Base-by-base conservation (phyloP, 2,329 filamentous ascomycete species). In the Botrytis deweyae region DNA sequence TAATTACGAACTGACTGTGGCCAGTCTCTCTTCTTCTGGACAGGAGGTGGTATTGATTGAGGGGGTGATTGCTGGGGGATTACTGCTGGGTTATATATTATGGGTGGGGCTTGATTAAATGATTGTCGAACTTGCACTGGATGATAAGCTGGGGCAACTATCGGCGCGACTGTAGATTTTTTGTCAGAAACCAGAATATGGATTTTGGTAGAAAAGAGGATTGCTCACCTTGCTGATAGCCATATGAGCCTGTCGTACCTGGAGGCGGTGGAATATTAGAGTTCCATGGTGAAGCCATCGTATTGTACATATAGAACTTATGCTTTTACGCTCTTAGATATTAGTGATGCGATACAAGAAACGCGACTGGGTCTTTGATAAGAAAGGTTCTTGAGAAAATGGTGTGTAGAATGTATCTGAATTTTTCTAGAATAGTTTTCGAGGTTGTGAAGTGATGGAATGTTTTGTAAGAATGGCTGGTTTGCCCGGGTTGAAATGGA, bases 1-100 rank as follows among this genome's bases (percentile, higher is more conserved):
- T 98, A 98, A 77, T 88, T 86, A 78, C 94, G 92, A 75, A 98
- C 93, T n/a, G 91, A 89, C 62, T 89, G 85, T 46, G 94, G 91
- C 91, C 94, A 98, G 78, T 92, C 89, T 79, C 92, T 90, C 84
- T 92, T 82, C 76, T 80, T 81, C 82, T 87, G 86, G 82, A 78
- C 74, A 81, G 78, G 63, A 80, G 76, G 75, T 78, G 77, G 74
- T 81, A 77, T 74, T 74, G 77, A 78, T 74, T 80, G 74, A 70
- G 76, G 75, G 44, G 75, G 80, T 76, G 80, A 74, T 67, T 72
- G 74, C 58, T 71, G 73, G 42, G 74, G 72, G 36, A 77, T 61
- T 81, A 76, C 76, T 79, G 64, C 62, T 61, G 78, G 76, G 81
- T 77, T 76, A 81, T 80, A 79, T 74, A 78, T 79, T 76, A 81